phyloP scores from a whole-genome alignment of 2,329 filamentous ascomycete genomes.

The Hymenoscyphus fructigenus region DNA sequence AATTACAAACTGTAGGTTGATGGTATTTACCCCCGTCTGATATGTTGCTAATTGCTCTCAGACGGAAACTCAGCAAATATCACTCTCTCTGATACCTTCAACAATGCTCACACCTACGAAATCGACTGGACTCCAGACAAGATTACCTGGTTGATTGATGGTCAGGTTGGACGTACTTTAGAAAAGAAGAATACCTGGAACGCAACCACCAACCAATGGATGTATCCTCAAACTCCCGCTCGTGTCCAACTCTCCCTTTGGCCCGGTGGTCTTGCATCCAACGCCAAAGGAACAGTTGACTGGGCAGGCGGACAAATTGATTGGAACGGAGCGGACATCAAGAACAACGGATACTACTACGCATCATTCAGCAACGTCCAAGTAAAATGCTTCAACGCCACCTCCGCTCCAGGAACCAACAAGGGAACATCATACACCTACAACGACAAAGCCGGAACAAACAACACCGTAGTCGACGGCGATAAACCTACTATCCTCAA shows the following conservation, averaged over 20 bases:
- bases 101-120: constrained; percentile 84
- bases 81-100: constrained; percentile 66
- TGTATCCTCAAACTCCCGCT: constrained; percentile 87
- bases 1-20: constrained; percentile 78
- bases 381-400: constrained; percentile 80
- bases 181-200: constrained; percentile 85
- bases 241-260: constrained; percentile 93
- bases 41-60: constrained; percentile 38
- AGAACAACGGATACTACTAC: constrained; percentile 84
- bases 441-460: constrained; percentile 62
- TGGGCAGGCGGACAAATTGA: constrained; percentile 92
- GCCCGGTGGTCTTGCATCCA: constrained; percentile 81
- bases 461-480: constrained; percentile 74
- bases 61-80: constrained; percentile 77
- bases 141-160: constrained; percentile 86
- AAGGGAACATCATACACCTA: constrained; percentile 75
- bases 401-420: constrained; percentile 62
- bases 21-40: constrained; percentile 23
- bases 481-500: constrained; percentile 73
- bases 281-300: constrained; percentile 78
- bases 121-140: constrained; percentile 88
- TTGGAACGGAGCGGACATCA: constrained; percentile 80
- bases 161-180: constrained; percentile 70
- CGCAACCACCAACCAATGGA: constrained; percentile 73
- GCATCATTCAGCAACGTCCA: constrained; percentile 73